Conservation (phyloP, 192 early-diverging fungal species). For the Nowakowskiella sp. region DNA sequence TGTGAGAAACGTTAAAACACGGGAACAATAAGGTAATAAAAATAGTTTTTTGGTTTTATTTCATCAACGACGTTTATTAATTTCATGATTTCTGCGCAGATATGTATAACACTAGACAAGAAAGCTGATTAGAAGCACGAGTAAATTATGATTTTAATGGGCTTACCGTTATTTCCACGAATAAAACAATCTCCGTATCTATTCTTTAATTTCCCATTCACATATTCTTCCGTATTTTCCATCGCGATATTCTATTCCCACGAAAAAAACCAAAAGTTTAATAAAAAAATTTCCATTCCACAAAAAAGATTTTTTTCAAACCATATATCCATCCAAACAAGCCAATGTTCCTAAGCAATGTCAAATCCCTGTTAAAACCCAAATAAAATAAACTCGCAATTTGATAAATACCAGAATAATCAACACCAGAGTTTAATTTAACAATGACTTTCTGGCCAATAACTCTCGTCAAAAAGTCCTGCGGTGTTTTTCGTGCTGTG, state of each 20-base stretch:
- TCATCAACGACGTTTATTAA: no score
- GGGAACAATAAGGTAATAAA: no score
- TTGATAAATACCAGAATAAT: constrained; percentile 73
- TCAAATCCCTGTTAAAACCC: neutral
- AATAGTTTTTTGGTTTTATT: no score
- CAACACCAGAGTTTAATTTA: constrained; percentile 90
- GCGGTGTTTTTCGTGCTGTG: no score
- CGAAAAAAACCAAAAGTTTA: neutral
- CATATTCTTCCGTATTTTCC: constrained; percentile 93
- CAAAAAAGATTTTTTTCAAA: constrained; percentile 3
- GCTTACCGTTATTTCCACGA: constrained; percentile 88
- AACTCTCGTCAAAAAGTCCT: constrained; percentile 83
- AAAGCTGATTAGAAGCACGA: neutral
- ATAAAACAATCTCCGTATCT: constrained; percentile 94
- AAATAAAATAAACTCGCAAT: neutral
- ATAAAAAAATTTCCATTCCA: constrained; percentile 1
- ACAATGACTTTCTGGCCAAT: constrained; percentile 83
- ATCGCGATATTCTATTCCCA: constrained; percentile 78
- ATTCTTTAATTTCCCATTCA: constrained; percentile 88
- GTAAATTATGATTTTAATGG: neutral
- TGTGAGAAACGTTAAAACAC: no score
- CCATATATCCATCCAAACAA: constrained; percentile 82
- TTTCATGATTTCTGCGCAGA: no score
- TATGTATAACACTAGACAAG: neutral
- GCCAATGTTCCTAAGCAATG: constrained; percentile 61